Evolutionary conservation across 306 rosid genomes (phyloP), one percentile per base, ranked within the genome.

Genomic region (Quillaja saponaria): DNA sequence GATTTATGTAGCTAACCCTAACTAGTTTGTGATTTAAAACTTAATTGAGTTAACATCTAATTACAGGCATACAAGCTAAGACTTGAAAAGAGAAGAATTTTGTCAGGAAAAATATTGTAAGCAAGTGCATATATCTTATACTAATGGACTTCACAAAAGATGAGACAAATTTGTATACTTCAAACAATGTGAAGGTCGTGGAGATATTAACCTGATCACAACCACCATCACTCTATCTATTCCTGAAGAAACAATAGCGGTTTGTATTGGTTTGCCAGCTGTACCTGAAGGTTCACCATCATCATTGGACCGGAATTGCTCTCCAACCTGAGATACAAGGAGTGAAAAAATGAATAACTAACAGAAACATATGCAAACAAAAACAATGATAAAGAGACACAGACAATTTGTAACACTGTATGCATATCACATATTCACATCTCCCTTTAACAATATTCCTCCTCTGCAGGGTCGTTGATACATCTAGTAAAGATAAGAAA

Each of bases 221-320:
- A 88, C 96, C 72, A 91, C 98, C 98, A 91, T 84, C 63, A 91
- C 87, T 84, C 88, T 88, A 68, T 91, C 96, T 67, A 91, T 79
- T 51, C 96, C 95, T 14, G 98, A 88, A 67, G 96, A 82, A 62
- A 57, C 81, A 71, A 91, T 84, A 19, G 96, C 95, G 64, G 98
- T 76, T 39, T 74, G 80, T 71, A 91, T 91, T 15, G 96, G 98
- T 72, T 91, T 91, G 57, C 98, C 96, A 17, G 96, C 96, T 5
- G 96, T 91, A 55, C 98, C 95, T 14, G 96, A 91, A 7, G 92
- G 92, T 60, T 91, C 98, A 37, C 96, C 92, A 11, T 91, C 98
- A 76, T 91, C 98, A 81, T 86, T 91, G 61, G 96, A 88, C 65
- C 95, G 84, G 49, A 60, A 91, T 66, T 88, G 98, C 78, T 82